A percentile compares a stretch with the other conserved stretches of the same genome.
Evolutionary conservation across 306 rosid genomes (phyloP).

Genomic region (Cucumis hystrix): DNA sequence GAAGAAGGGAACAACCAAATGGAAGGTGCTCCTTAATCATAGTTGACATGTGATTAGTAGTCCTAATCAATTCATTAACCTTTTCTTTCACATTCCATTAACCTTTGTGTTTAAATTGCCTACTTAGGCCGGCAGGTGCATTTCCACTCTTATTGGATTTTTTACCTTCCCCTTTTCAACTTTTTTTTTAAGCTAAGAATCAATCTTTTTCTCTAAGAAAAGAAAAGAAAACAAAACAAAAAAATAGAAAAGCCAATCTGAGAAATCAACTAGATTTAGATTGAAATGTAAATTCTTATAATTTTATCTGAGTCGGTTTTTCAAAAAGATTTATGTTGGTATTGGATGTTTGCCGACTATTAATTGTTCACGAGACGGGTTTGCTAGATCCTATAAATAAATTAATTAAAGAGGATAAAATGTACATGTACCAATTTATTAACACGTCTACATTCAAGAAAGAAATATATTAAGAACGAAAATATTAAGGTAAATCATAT

Average conservation of each 20-base stretch:
- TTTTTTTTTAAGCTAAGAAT: background rate
- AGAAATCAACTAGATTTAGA: background rate
- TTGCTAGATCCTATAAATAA: background rate
- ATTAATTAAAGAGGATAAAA: background rate
- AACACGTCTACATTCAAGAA: background rate
- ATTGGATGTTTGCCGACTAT: too few relatives aligned
- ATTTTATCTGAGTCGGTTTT: too few relatives aligned
- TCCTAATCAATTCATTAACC: constrained; percentile 20
- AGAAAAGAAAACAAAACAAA: background rate
- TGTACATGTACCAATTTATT: too few relatives aligned
- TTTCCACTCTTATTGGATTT: background rate
- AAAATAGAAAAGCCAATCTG: background rate
- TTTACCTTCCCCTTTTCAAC: background rate
- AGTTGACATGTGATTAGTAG: constrained; percentile 8
- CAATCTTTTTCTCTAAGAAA: background rate
- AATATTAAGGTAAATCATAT: too few relatives aligned
- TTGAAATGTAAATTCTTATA: too few relatives aligned
- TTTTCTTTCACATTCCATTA: constrained; percentile 16
- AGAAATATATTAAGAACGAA: too few relatives aligned
- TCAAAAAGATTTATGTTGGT: too few relatives aligned
- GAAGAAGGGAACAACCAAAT: constrained; percentile 28
- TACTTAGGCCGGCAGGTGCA: background rate
- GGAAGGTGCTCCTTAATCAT: constrained; percentile 10
- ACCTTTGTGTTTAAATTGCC: background rate
- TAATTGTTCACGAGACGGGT: background rate